Base-by-base conservation (phyloP, 2,329 filamentous ascomycete species). In the Lasiodiplodia hormozganensis region DNA sequence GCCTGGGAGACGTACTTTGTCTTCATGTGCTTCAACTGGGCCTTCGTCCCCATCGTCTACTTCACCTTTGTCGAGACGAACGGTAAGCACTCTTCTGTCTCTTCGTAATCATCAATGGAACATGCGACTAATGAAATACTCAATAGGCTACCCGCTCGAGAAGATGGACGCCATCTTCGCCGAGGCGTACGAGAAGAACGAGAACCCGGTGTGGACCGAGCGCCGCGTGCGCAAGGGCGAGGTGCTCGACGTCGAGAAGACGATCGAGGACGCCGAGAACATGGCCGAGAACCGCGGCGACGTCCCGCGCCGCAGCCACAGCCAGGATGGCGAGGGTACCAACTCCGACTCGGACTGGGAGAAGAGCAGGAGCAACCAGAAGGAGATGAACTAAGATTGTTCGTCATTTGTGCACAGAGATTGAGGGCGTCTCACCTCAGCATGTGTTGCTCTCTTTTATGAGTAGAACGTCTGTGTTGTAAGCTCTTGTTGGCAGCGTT, bases 151-250 rank as follows among this genome's bases (percentile, higher is more conserved):
- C 47, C 73, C 71, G 8, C 68, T 77, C 31, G 75, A 77, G 54
- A 73, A 75, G 6, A 72, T 76, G 36, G 75, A 76, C 68, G 73
- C 71, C 11, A 75, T 76, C 36, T 74, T 76, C 57, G 71, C 72
- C 34, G 70, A 70, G 14, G 74, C 74, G 11, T 72, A 76, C 57
- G 71, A 71, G 62, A 74, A 72, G 53, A 69, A 70, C n/a, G 73
- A 75, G 67, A 76, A 75, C 52, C 74, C 74, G 7, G 73, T 75
- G 18, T 71, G 70, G 69, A 71, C 70, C 4, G 73, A 75, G 68
- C 68, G 70, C 28, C 71, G 69, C 21, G 58, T 72, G 8, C 60
- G 73, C 18, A 75, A 75, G 67, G 71, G 71, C 62, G 72, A 71
- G 49, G 43, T 28, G 8, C 57, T 74, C 11, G 72, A 72, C 58